Conservation (phyloP, 352 stramenopile species). For the Pythium chondricola region DNA sequence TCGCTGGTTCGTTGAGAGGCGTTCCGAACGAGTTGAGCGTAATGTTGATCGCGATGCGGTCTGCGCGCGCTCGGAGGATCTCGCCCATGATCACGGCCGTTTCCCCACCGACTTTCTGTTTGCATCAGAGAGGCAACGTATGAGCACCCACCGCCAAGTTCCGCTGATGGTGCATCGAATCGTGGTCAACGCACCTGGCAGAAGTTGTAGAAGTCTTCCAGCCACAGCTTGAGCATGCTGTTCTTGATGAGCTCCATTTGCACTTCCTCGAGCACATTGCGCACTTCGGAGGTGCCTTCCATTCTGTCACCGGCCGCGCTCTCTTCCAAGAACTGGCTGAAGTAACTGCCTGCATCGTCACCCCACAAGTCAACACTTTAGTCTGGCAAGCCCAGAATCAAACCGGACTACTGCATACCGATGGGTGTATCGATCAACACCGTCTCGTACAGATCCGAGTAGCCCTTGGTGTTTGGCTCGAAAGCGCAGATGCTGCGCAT, state of each 20-base stretch:
- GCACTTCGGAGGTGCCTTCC: constrained; percentile 84
- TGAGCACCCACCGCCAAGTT: too few species aligned
- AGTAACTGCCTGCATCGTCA: constrained; percentile 96
- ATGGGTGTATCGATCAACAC: constrained; percentile 99
- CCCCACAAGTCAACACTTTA: not conserved
- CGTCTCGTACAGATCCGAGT: constrained; percentile 98
- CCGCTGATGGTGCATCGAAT: too few species aligned
- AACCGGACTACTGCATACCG: constrained; percentile 22
- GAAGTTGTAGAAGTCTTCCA: constrained; percentile 94
- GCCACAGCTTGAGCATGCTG: constrained; percentile 97
- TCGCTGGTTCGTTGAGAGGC: constrained; percentile 89
- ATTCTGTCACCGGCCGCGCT: constrained; percentile 79
- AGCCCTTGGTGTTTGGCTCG: constrained; percentile 95
- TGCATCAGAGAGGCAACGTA: too few species aligned
- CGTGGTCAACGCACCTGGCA: constrained; percentile 84
- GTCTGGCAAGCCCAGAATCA: not conserved
- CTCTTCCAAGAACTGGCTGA: constrained; percentile 96
- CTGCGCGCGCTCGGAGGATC: constrained; percentile 91
- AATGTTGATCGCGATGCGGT: constrained; percentile 99
- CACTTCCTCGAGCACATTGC: constrained; percentile 97
- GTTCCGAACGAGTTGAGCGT: constrained; percentile 98
- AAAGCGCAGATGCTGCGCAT: constrained; percentile 99
- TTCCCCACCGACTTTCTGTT: constrained; percentile 91
- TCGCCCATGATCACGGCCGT: constrained; percentile 97
- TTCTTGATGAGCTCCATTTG: constrained; percentile 99